phyloP scores from a whole-genome alignment of 805 yeast species.

The Ogataea siamensis region DNA sequence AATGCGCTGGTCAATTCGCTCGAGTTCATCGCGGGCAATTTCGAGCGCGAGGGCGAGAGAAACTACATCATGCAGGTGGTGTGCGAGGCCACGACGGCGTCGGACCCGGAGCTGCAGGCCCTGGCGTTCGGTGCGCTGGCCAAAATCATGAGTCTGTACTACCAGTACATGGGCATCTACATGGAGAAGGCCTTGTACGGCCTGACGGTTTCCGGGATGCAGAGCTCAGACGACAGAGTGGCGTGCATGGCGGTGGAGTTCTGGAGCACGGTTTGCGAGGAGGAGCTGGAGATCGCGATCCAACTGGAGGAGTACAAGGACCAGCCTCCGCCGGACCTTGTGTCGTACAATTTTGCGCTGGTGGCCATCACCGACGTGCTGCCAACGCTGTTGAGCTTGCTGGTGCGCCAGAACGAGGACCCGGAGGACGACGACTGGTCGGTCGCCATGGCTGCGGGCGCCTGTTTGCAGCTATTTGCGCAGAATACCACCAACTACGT shows the following conservation, averaged over 20 bases:
- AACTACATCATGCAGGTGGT: constrained; percentile 98
- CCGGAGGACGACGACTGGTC: constrained; percentile 97
- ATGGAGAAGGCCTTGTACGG: constrained; percentile 97
- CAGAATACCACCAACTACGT: constrained; percentile 85
- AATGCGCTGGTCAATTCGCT: constrained; percentile 89
- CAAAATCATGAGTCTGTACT: constrained; percentile 85
- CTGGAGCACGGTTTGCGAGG: constrained; percentile 99
- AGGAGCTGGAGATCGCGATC: constrained; percentile 77
- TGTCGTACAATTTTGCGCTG: constrained; percentile 76
- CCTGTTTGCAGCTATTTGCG: constrained; percentile 92
- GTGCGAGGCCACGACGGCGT: constrained; percentile 96
- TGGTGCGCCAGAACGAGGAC: constrained; percentile 88
- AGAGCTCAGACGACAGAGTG: constrained; percentile 75
- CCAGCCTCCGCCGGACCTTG: constrained; percentile 43
- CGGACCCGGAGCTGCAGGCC: constrained; percentile 78
- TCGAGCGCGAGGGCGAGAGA: constrained; percentile 91
- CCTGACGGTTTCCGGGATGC: constrained; percentile 89
- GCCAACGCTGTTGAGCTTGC: constrained; percentile 76
- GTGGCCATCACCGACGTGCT: constrained; percentile 81
- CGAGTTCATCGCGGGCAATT: constrained; percentile 83
- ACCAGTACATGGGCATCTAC: constrained; percentile 84
- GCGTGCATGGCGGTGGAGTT: constrained; percentile 98
- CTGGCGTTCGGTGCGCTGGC: constrained; percentile 96
- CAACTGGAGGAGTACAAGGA: constrained; percentile 63
- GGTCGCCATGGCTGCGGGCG: constrained; percentile 98